Evolutionary conservation across 1,284 basidiomycete genomes (phyloP).

Genomic region (Ceratorhiza oryzae-sativae): DNA sequence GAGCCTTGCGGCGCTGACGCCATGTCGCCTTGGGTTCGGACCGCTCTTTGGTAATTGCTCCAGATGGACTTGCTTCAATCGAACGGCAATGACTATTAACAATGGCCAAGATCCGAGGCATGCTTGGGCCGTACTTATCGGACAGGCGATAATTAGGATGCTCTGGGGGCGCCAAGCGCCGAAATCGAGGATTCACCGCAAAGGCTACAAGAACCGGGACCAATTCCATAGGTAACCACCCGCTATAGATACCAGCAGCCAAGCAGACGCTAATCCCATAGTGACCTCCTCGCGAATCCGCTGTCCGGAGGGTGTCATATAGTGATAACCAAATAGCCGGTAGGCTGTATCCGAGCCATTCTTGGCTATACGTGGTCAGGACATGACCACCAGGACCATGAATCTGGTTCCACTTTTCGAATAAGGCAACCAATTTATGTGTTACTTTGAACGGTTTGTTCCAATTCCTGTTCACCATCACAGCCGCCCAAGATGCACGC

Average conservation of each 20-base stretch:
- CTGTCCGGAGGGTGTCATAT: constrained; percentile 12
- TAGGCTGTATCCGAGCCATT: not conserved
- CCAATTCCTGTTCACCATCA: not conserved
- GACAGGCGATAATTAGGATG: constrained; percentile 6
- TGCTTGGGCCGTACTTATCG: constrained; percentile 4
- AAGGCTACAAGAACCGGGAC: constrained; percentile 32
- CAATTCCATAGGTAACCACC: not conserved
- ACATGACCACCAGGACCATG: not conserved
- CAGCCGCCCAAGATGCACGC: not conserved
- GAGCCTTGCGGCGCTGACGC: not conserved
- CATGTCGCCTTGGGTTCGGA: not conserved
- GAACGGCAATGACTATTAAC: not conserved
- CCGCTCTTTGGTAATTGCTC: not conserved
- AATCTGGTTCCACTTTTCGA: constrained; percentile 3
- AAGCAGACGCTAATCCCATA: not conserved
- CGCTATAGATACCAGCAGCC: not conserved
- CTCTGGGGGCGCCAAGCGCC: constrained; percentile 1
- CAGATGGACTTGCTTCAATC: not conserved
- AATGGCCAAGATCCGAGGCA: not conserved
- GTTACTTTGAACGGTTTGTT: not conserved
- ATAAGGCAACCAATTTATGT: not conserved
- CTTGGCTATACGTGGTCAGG: not conserved
- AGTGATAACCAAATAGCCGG: not conserved
- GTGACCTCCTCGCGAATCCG: not conserved
- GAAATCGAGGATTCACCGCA: constrained; percentile 17